A percentile compares a stretch with the other conserved stretches of the same genome.
These are phyloP conservation scores for Arthrobotrys sinensis DNA, from an alignment of 2,329 filamentous ascomycete species.

Conservation along the genomic window DNA sequence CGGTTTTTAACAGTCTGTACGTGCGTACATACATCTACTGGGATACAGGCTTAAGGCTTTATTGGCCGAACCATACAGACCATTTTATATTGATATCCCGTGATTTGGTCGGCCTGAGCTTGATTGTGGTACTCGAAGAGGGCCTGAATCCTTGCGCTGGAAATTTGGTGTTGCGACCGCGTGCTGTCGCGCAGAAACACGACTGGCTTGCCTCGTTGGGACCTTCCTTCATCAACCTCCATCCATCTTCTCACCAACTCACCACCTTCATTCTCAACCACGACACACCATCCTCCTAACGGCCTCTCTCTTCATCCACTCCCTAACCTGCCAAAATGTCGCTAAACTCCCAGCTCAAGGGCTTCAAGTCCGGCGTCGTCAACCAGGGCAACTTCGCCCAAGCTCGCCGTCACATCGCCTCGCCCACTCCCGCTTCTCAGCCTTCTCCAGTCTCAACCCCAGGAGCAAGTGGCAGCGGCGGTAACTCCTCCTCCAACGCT, in stretches of 20 bases:
- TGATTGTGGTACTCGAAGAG: background rate
- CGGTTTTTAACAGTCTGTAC: background rate
- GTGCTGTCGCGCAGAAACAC: conserved; percentile 39
- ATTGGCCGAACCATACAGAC: background rate
- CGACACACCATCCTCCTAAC: background rate
- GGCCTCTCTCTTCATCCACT: background rate
- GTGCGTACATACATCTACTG: background rate
- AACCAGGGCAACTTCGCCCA: conserved; percentile 57
- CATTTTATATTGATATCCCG: background rate
- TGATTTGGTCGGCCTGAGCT: conserved; percentile 2
- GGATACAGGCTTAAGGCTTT: background rate
- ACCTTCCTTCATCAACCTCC: conserved; percentile 1
- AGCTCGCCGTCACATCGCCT: conserved; percentile 57
- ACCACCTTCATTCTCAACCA: conserved; percentile 21
- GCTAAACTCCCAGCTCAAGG: conserved; percentile 50
- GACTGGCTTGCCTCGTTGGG: background rate
- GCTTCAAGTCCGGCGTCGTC: conserved; percentile 55
- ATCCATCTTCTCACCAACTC: background rate
- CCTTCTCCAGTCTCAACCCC: conserved; percentile 51
- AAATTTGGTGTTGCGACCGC: conserved; percentile 27
- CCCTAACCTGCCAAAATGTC: conserved; percentile 38
- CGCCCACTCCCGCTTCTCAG: conserved; percentile 45
- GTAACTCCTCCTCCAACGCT: conserved; percentile 21
- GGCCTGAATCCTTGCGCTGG: conserved; percentile 9
- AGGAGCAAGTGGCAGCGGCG: conserved; percentile 26